A percentile compares a stretch with the other conserved stretches of the same genome.
These are phyloP conservation scores for Russula brevipes DNA, from an alignment of 768 basidiomycete species.

Conservation along the genomic window DNA sequence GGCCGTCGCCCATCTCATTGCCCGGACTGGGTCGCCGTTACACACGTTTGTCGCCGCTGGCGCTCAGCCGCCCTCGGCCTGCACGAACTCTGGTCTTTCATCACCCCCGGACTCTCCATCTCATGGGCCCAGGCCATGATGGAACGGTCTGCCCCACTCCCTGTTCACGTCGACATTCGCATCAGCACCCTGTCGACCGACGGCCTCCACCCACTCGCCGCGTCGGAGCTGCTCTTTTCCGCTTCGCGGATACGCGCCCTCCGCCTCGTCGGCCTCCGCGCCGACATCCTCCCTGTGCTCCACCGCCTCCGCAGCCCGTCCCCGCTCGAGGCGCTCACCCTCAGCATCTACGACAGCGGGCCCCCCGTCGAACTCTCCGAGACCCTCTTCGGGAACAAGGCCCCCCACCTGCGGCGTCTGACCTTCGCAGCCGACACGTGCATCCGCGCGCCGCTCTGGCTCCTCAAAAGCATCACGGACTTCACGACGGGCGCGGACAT, in stretches of 20 bases:
- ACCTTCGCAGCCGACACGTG: slow-evolving; percentile 11
- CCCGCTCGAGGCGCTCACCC: slow-evolving; percentile 1
- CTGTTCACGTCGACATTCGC: slow-evolving; percentile 12
- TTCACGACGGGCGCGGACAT: slow-evolving; percentile 17
- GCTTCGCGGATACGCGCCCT: slow-evolving; percentile 17
- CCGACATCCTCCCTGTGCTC: slow-evolving; percentile 12
- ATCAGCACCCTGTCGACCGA: slow-evolving; percentile 1
- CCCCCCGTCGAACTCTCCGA: slow-evolving; percentile 6
- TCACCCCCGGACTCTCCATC: slow-evolving; percentile 14
- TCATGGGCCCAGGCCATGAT: slow-evolving; percentile 20
- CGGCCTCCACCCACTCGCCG: slow-evolving; percentile 20
- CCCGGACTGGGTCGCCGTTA: slow-evolving; percentile 12
- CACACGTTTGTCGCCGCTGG: slow-evolving; percentile 19
- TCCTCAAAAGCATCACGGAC: slow-evolving; percentile 5
- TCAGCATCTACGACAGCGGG: slow-evolving; percentile 14
- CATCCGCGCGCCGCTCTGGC: slow-evolving; percentile 16
- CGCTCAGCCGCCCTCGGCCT: slow-evolving; percentile 19
- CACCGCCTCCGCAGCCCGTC: slow-evolving; percentile 16
- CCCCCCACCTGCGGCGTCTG: slow-evolving; percentile 9
- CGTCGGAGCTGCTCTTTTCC: slow-evolving; percentile 16
- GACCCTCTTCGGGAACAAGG: slow-evolving; percentile 12
- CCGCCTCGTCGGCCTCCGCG: slow-evolving; percentile 16
- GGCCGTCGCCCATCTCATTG: neutral
- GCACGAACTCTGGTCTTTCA: slow-evolving; percentile 16
- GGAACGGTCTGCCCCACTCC: slow-evolving; percentile 17